phyloP scores from a whole-genome alignment of 2,329 filamentous ascomycete species.

The Proliferodiscus dingleyae region DNA sequence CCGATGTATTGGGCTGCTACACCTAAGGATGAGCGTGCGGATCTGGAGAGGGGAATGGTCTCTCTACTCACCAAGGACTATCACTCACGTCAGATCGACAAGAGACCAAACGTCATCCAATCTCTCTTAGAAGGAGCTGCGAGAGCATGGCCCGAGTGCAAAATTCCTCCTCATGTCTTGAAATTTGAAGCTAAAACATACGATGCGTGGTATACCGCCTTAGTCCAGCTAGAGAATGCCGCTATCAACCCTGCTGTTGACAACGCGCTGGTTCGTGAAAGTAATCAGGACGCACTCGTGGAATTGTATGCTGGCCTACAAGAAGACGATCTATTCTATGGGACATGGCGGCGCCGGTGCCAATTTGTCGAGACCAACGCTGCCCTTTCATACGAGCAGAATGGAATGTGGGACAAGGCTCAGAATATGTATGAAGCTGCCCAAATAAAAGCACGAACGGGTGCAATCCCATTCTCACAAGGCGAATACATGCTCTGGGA shows the following conservation, averaged over 20 bases:
- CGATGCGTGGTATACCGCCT: slow-evolving; percentile 94
- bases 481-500: slow-evolving; percentile 99
- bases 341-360: slow-evolving; percentile 90
- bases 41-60: slow-evolving; percentile 90
- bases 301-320: slow-evolving; percentile 87
- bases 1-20: slow-evolving; percentile 91
- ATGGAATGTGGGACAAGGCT: slow-evolving; percentile 98
- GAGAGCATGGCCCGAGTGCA: slow-evolving; percentile 79
- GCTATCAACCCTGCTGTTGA: slow-evolving; percentile 76
- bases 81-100: slow-evolving; percentile 89
- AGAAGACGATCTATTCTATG: slow-evolving; percentile 96
- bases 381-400: slow-evolving; percentile 95
- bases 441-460: slow-evolving; percentile 94
- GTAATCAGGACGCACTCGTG: slow-evolving; percentile 91
- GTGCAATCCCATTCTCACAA: slow-evolving; percentile 91
- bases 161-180: slow-evolving; percentile 90
- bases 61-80: slow-evolving; percentile 89
- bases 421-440: slow-evolving; percentile 95
- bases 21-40: slow-evolving; percentile 78
- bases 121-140: slow-evolving; percentile 85
- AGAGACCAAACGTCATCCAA: slow-evolving; percentile 91
- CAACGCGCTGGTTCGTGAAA: slow-evolving; percentile 79
- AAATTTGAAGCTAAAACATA: slow-evolving; percentile 94
- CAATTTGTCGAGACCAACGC: slow-evolving; percentile 98
- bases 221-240: slow-evolving; percentile 83